Conservation (phyloP, 169 alveolate genomes). For the Plasmodium berghei region DNA sequence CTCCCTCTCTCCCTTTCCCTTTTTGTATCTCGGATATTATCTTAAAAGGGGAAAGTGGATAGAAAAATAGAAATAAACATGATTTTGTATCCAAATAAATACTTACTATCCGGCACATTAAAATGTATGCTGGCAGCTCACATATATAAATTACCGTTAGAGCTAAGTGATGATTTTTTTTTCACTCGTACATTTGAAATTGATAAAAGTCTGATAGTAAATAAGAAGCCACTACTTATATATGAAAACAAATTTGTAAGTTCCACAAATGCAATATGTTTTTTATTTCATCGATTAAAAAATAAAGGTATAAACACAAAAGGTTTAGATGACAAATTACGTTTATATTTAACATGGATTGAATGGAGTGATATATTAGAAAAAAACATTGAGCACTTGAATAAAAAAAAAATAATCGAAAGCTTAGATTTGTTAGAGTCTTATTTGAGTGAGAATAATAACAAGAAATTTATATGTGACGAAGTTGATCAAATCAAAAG, state of each 20-base stretch:
- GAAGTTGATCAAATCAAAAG: neutral
- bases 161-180: slow-evolving; percentile 56
- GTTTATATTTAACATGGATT: slow-evolving; percentile 55
- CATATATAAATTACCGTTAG: slow-evolving; percentile 46
- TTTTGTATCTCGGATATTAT: too few relatives aligned
- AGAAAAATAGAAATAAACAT: neutral
- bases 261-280: slow-evolving; percentile 72
- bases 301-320: slow-evolving; percentile 22
- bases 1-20: too few relatives aligned
- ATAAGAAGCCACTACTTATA: slow-evolving; percentile 46
- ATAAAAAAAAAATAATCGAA: slow-evolving; percentile 47
- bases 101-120: slow-evolving; percentile 21
- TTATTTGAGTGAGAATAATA: slow-evolving; percentile 21
- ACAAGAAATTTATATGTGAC: slow-evolving; percentile 25
- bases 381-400: slow-evolving; percentile 31
- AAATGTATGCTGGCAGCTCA: slow-evolving; percentile 76
- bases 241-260: slow-evolving; percentile 53
- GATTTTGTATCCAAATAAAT: slow-evolving; percentile 67
- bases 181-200: slow-evolving; percentile 40
- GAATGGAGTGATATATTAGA: slow-evolving; percentile 74
- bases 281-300: slow-evolving; percentile 64
- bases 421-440: slow-evolving; percentile 67
- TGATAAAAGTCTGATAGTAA: slow-evolving; percentile 23
- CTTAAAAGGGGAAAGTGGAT: too few relatives aligned
- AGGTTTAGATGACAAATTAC: slow-evolving; percentile 25